phyloP scores from a whole-genome alignment of 257 asterid genomes.

The Hygrophila difformis region DNA sequence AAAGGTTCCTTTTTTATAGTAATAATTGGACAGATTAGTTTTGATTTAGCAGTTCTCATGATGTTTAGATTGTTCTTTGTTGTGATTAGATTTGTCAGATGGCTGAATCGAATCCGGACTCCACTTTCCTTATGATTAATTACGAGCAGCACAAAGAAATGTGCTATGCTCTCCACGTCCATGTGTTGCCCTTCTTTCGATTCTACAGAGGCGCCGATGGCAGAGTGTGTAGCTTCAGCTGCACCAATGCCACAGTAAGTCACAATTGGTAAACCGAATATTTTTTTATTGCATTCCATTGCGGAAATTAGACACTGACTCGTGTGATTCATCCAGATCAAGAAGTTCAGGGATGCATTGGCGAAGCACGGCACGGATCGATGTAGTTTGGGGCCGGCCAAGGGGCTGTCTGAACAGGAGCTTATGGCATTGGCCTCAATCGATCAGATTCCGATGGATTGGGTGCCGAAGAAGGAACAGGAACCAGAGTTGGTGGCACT shows the following conservation, averaged over 20 bases:
- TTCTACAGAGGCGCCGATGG: slow-evolving; percentile 85
- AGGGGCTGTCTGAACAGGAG: slow-evolving; percentile 71
- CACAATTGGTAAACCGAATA: too few relatives aligned
- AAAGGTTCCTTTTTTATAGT: not conserved
- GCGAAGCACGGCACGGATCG: slow-evolving; percentile 61
- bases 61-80: too few relatives aligned
- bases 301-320: too few relatives aligned
- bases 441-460: slow-evolving; percentile 35
- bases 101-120: slow-evolving; percentile 67
- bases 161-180: slow-evolving; percentile 69
- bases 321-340: slow-evolving; percentile 41
- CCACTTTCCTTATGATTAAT: slow-evolving; percentile 65
- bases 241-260: slow-evolving; percentile 89
- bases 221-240: slow-evolving; percentile 77
- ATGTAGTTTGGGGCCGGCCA: slow-evolving; percentile 54
- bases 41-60: too few relatives aligned
- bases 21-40: not conserved
- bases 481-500: slow-evolving; percentile 23
- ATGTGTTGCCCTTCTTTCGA: slow-evolving; percentile 85
- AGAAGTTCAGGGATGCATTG: slow-evolving; percentile 82
- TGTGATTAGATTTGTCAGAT: slow-evolving; percentile 74
- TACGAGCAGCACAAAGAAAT: slow-evolving; percentile 65
- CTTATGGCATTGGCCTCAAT: slow-evolving; percentile 56
- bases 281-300: too few relatives aligned
- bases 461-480: slow-evolving; percentile 21